phyloP scores from a whole-genome alignment of 2,329 filamentous ascomycete species.

The Colletotrichum paranaense region DNA sequence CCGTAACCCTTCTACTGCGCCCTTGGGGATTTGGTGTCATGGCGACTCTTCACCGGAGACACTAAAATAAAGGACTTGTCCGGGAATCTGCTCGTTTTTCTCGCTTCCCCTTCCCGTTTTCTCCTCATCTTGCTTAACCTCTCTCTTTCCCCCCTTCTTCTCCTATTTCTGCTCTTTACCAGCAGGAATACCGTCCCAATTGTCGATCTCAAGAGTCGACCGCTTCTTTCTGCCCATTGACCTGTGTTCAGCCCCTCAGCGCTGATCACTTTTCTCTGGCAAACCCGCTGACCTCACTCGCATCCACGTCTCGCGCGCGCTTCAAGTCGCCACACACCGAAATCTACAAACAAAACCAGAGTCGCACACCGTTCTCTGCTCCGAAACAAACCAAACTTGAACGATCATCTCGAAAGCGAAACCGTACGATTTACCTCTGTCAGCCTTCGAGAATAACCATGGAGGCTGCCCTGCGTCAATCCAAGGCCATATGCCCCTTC shows the following conservation, averaged over 20 bases:
- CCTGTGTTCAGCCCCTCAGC: conserved; percentile 16
- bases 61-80: conserved; percentile 33
- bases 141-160: too few relatives aligned
- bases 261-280: conserved; percentile 28
- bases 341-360: conserved; percentile 10
- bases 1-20: neutral
- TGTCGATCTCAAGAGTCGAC: conserved; percentile 18
- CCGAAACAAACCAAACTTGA: neutral
- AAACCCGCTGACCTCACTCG: conserved; percentile 8
- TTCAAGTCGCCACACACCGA: conserved; percentile 26
- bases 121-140: too few relatives aligned
- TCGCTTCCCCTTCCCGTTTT: neutral
- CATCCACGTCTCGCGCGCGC: conserved; percentile 12
- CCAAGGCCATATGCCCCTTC: conserved; percentile 97
- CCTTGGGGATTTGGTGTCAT: conserved; percentile 24
- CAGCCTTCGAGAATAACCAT: conserved; percentile 60
- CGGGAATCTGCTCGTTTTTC: conserved; percentile 28
- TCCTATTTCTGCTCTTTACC: neutral
- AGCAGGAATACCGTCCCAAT: neutral
- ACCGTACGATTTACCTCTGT: neutral
- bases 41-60: conserved; percentile 35
- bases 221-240: conserved; percentile 22
- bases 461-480: conserved; percentile 95
- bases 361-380: neutral
- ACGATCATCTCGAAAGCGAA: neutral